Base-by-base conservation (phyloP, 2,329 filamentous ascomycete genomes). In the Sporothrix inflata region DNA sequence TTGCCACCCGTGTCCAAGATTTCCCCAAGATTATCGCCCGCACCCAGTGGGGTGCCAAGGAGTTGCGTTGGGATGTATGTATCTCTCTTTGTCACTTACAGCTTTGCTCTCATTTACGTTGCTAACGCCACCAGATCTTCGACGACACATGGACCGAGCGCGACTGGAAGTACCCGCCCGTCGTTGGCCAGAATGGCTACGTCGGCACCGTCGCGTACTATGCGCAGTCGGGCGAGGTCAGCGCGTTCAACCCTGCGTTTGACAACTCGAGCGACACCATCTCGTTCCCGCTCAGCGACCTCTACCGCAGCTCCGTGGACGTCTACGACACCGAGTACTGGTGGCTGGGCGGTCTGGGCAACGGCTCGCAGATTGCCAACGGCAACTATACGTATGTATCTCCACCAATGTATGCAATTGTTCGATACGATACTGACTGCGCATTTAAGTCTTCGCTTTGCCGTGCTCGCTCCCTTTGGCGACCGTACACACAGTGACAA, bases 321-420 rank as follows among this genome's bases (percentile, higher is more conserved):
- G 40, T 71, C 45, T 75, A 74, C 45, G 73, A 71, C 69, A 72
- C 73, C 34, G 38, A 68, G 69, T 51, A 72, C 30, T 76, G 73
- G 74, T 76, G 75, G 74, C 67, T 75, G 1, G 75, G 75, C 24
- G 71, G 72, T 4, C 69, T 76, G 24, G 74, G 70, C 63, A 75
- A 76, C 68, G 74, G 81, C 77, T 47, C 83, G 79, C 74, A 76
- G 75, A 61, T 77, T 79, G 40, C 77, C 79, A 47, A 80, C 79
- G n/a, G 79, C 78, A 53, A 75, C 77, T 73, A 82, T 78, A 14
- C 53, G 68, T 70, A 42, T 3, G 53, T 49, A 30, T 55, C 2
- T 42, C 3, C 45, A 16, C n/a, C 11, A 5, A 21, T 11, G 19
- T 0, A 47, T 4, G 16, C 16, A 47, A 47, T 6, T 6, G 7